Evolutionary conservation across 805 yeast species (phyloP).

Genomic region (Pichia nanzhaoensis): DNA sequence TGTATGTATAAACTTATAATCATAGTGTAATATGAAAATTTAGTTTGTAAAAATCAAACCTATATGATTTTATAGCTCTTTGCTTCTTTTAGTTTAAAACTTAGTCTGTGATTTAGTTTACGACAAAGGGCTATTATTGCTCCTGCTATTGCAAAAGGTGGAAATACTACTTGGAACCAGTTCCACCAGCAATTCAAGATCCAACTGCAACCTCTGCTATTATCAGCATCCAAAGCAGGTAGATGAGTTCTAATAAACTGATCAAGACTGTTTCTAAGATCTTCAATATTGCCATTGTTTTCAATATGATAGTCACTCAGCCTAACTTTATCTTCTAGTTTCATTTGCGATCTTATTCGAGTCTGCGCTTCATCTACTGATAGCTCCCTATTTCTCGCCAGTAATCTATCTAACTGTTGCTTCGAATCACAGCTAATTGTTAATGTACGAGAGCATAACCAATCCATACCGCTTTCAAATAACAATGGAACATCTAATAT

Average conservation of each 20-base stretch:
- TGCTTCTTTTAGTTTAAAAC: neutral
- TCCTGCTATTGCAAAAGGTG: constrained; percentile 8
- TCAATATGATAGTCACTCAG: constrained; percentile 63
- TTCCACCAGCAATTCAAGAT: constrained; percentile 7
- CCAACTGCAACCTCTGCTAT: neutral
- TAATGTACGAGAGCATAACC: constrained; percentile 62
- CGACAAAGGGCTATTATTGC: neutral
- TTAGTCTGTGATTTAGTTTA: neutral
- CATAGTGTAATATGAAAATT: no score
- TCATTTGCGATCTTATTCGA: constrained; percentile 74
- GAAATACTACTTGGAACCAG: constrained; percentile 5
- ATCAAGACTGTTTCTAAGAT: constrained; percentile 40
- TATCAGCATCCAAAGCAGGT: neutral
- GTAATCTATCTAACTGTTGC: constrained; percentile 57
- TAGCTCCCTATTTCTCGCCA: constrained; percentile 61
- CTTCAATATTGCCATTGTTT: constrained; percentile 45
- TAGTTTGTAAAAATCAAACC: no score
- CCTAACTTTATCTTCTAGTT: constrained; percentile 46
- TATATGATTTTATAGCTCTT: no score
- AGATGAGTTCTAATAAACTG: constrained; percentile 23
- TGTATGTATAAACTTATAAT: neutral
- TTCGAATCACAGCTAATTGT: constrained; percentile 58
- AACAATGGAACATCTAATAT: constrained; percentile 85
- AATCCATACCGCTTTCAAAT: constrained; percentile 71
- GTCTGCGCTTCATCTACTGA: constrained; percentile 58